Base-by-base conservation (phyloP, 345 rosid species). In the Dipteronia dyeriana region DNA sequence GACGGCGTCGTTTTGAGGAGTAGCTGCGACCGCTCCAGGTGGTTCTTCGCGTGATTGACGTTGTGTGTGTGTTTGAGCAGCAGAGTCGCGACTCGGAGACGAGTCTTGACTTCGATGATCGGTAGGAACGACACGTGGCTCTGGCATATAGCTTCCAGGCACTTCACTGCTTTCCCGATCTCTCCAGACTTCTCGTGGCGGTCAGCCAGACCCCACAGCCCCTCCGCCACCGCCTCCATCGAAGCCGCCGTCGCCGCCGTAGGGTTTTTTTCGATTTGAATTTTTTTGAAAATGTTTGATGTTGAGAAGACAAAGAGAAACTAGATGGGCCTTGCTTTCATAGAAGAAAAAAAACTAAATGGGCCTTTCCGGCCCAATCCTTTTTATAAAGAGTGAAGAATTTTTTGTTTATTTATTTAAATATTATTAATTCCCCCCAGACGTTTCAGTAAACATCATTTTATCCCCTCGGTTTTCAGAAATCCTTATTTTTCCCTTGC, bases 141-240 rank as follows among this genome's bases (percentile, higher is more conserved):
- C 80, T 94, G 98, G 82, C 97, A 94, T 23, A 94, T 87, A 10
- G 99, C 95, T 84, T 96, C 99, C 67, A 96, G 86, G 81, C 98
- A 94, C 82, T 96, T 96, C 10, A 93, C 80, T 17, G 95, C 87
- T 67, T 87, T 90, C 39, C 90, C 97, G 2, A 92, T 89, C 60
- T 94, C 93, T 14, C 93, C 97, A 22, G 79, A 75, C 85, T 81
- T 85, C 88, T 96, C 95, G 43, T 87, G 85, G 87, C 90, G 70
- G 66, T 96, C 99, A 9, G 99, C 97, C 65, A 96, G 81, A 23
- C 91, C 91, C 99, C 99, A 94, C 41, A 96, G 86, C 29, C 97
- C 98, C 84, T 96, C 99, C 12, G 97, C 98, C 57, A 87, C 86
- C 3, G 93, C 91, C 71, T 91, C 96, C 96, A 88, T 95, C 78